A percentile compares a stretch with the other conserved stretches of the same genome.
Conservation (phyloP, 805 yeast species). For the Teunomyces tritomae region DNA sequence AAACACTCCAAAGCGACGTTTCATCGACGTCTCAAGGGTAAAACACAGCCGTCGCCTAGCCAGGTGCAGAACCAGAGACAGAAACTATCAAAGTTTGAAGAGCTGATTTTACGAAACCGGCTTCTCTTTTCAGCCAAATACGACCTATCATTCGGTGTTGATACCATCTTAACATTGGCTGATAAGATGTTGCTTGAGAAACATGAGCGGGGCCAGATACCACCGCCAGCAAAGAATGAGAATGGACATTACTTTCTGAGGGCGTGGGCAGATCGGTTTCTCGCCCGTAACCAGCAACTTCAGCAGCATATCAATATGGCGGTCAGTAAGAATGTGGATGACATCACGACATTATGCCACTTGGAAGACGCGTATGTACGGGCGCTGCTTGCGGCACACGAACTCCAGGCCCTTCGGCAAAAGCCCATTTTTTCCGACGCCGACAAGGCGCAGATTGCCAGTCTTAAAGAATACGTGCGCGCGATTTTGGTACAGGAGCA, state of each 20-base stretch:
- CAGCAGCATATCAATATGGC: background rate
- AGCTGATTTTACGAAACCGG: background rate
- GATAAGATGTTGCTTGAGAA: conserved; percentile 2
- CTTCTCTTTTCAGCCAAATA: background rate
- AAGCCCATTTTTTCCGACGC: background rate
- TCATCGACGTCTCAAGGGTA: background rate
- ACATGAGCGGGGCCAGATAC: background rate
- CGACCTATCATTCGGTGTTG: background rate
- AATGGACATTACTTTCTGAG: background rate
- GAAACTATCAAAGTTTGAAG: background rate
- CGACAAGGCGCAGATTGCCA: background rate
- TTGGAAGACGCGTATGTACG: conserved; percentile 1
- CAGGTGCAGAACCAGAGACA: background rate
- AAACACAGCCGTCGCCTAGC: background rate
- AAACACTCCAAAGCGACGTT: conserved; percentile 2
- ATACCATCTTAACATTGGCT: conserved; percentile 1
- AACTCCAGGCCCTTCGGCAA: background rate
- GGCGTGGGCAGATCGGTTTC: background rate
- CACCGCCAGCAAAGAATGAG: background rate
- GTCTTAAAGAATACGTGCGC: background rate
- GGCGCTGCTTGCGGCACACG: background rate
- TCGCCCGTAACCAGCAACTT: background rate
- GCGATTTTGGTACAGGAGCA: background rate
- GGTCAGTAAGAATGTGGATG: background rate
- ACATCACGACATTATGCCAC: conserved; percentile 1